Evolutionary conservation across 352 stramenopile species (phyloP), one percentile per base, ranked within the genome.

Genomic region (Phytophthora citricola): DNA sequence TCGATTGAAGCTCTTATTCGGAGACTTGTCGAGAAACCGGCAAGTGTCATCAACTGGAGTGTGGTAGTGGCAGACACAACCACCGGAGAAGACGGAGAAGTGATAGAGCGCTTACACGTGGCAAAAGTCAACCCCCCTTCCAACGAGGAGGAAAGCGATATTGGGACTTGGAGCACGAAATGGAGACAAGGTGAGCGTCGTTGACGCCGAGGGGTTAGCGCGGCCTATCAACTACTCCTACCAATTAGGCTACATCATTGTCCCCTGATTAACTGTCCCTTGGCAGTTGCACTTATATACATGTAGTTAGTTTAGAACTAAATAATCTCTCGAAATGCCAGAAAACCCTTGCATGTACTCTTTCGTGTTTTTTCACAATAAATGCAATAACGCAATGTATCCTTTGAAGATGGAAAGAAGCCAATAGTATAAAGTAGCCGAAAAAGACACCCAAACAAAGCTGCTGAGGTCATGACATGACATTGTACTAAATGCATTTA

Each of bases 1-100:
- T 39, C 32, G 1, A 14, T 39, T 6, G 32, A 39, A 12, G 32
- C 0, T 15, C 32, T 39, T 2, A 14, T 39, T 39, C 32, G 32
- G 32, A 39, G 32, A 39, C 38, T 43, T 43, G 31, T 54, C 8
- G 47, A 54, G 7, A 54, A 54, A 54, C 29, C 29, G 0, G 29
- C 47, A 7, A 54, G 27, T 7, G 27, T 41, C 5, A 31, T 41
- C 6, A 54, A 31, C n/a, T 54, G 47, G 31, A 43, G 47, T 20
- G 11, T 36, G 8, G n/a, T 50, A 26, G 22, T 34, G 8, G 4
- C 17, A 12, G 9, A 36, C 4, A 36, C 8, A 4, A 20, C 15
- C 32, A 50, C 0, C 1, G 20, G n/a, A n/a, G 12, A 40, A 15
- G 27, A 40, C n/a, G 46, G 46, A 6, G 27, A 40, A 22, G 2